Conservation (phyloP, 768 basidiomycete genomes). For the Agaricus sinodeliciosus region DNA sequence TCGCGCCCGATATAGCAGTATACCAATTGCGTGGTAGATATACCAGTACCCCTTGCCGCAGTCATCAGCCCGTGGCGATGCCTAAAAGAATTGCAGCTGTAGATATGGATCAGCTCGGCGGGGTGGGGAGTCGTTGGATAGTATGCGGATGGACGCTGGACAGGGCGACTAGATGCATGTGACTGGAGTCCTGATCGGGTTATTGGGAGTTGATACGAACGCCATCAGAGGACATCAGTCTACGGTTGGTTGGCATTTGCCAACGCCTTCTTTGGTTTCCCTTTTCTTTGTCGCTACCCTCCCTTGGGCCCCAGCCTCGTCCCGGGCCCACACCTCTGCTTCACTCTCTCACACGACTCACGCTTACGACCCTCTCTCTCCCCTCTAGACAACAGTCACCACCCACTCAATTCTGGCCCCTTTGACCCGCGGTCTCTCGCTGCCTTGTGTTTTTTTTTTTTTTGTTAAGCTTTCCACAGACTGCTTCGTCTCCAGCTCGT, state of each 20-base stretch:
- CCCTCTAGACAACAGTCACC: constrained; percentile 13
- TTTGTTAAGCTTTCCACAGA: not conserved
- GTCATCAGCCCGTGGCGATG: not conserved
- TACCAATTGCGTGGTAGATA: constrained; percentile 9
- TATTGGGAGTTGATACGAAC: constrained; percentile 9
- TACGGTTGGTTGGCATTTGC: constrained; percentile 17
- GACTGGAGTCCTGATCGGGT: constrained; percentile 13
- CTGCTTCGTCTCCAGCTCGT: constrained; percentile 5
- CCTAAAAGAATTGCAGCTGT: not conserved
- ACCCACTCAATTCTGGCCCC: too few species aligned
- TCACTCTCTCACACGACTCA: constrained; percentile 32
- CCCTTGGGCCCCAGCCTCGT: constrained; percentile 16
- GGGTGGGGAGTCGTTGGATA: not conserved
- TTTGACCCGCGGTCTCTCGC: constrained; percentile 14
- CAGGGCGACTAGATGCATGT: constrained; percentile 1
- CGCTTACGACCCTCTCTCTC: constrained; percentile 31
- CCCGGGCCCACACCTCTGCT: constrained; percentile 22
- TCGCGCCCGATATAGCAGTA: constrained; percentile 19
- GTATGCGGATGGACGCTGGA: not conserved
- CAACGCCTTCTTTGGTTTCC: constrained; percentile 19
- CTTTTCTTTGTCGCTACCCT: constrained; percentile 35
- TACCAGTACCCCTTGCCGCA: constrained; percentile 1
- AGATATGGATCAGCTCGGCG: not conserved
- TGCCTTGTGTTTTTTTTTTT: constrained; percentile 5
- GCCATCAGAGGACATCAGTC: constrained; percentile 9